phyloP scores from a whole-genome alignment of 352 stramenopile genomes.

The Phytopythium montanum region DNA sequence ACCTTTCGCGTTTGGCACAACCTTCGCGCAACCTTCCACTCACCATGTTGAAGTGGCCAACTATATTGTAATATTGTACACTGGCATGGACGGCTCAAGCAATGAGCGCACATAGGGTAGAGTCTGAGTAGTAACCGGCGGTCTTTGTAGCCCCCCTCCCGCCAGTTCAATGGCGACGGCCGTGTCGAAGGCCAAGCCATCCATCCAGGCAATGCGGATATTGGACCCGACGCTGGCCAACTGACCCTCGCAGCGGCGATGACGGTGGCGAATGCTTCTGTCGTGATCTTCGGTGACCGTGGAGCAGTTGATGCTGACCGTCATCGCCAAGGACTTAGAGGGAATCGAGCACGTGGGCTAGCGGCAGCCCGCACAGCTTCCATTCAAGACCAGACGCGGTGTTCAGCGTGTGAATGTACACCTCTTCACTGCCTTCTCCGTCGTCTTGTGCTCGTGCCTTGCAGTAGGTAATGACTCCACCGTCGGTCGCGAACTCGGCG shows the following conservation, averaged over 20 bases:
- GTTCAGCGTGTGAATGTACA: conserved; percentile 68
- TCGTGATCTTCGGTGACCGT: not conserved
- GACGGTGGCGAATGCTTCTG: not conserved
- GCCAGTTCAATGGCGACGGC: too few species aligned
- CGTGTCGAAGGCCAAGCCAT: too few species aligned
- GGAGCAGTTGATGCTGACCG: not conserved
- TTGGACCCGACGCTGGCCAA: not conserved
- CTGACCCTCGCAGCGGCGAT: not conserved
- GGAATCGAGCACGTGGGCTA: conserved; percentile 35
- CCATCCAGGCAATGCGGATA: too few species aligned
- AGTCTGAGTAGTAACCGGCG: too few species aligned
- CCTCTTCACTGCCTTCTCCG: not conserved
- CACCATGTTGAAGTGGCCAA: not conserved
- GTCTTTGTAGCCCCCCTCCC: too few species aligned
- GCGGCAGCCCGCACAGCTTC: conserved; percentile 46
- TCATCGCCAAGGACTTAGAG: not conserved
- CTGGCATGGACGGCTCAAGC: too few species aligned
- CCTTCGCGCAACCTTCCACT: not conserved
- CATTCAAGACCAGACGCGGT: conserved; percentile 51
- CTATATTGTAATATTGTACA: too few species aligned
- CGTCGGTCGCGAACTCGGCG: conserved; percentile 44
- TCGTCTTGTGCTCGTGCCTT: conserved; percentile 17
- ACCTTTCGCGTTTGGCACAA: too few species aligned
- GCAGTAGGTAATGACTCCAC: conserved; percentile 67
- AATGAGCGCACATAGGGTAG: too few species aligned